Evolutionary conservation across 257 asterid genomes (phyloP).

Genomic region (Nicotiana attenuata): DNA sequence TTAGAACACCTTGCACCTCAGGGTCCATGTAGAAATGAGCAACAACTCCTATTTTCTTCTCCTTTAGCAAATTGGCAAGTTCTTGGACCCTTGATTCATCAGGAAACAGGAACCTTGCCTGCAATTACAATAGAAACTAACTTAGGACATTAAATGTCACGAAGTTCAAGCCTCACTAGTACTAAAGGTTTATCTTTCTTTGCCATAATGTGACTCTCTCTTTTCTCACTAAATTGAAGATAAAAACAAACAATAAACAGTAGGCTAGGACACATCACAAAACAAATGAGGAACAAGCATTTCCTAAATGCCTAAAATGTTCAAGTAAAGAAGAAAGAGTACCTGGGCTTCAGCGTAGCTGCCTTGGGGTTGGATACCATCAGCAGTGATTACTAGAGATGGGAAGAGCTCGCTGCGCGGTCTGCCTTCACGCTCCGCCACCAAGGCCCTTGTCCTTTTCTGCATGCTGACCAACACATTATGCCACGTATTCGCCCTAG

Average conservation of each 20-base stretch:
- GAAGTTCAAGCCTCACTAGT: neutral
- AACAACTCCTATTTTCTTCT: slow-evolving; percentile 90
- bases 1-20: slow-evolving; percentile 95
- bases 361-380: slow-evolving; percentile 71
- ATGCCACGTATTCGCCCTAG: slow-evolving; percentile 87
- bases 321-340: neutral
- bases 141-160: slow-evolving; percentile 25
- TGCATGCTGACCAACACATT: slow-evolving; percentile 89
- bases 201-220: neutral
- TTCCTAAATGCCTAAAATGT: neutral
- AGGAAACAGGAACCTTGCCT: slow-evolving; percentile 89
- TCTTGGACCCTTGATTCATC: slow-evolving; percentile 58
- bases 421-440: slow-evolving; percentile 59
- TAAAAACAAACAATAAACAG: neutral
- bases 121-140: slow-evolving; percentile 43
- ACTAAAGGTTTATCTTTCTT: neutral
- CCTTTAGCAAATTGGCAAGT: slow-evolving; percentile 71
- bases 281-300: neutral
- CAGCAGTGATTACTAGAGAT: slow-evolving; percentile 56
- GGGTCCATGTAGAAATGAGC: slow-evolving; percentile 99
- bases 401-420: slow-evolving; percentile 57
- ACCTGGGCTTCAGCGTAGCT: slow-evolving; percentile 97
- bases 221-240: neutral
- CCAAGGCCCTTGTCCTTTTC: slow-evolving; percentile 67
- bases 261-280: neutral